Evolutionary conservation across 192 early-diverging fungal species (phyloP), one percentile per base, ranked within the genome.

Genomic region (Ambispora gerdemannii): DNA sequence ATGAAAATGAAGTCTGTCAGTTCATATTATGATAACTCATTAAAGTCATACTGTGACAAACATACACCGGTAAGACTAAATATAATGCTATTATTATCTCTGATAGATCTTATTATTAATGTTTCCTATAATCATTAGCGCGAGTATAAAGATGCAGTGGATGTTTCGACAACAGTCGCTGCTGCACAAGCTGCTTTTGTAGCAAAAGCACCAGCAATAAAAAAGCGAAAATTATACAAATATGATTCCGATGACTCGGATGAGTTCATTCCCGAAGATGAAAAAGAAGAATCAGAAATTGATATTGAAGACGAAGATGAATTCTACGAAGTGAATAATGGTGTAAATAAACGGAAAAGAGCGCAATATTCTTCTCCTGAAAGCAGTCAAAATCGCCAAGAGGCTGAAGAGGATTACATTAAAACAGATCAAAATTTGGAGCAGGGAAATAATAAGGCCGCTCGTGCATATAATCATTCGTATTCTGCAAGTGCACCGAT

Each of bases 31-130:
- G 90, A 95, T 69, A 20, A 82, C 90, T 32, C 81, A 86, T 17
- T 70, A 56, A 67, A 67, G 28, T 88, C 89, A 4, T 96, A 84
- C 63, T 99, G 97, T 74, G 95, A 98, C 73, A 87, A 88, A 66
- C 97, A 99, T 71, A 86, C 90, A 22, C 97, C 96, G 15, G 81
- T 89, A 72, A 70, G 77, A 36, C 66, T 74, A 72, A 32, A 20
- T 31, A 59, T 17, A 24, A 32, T 60, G 2, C 17, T n/a, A 2
- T 60, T 30, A n/a, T 60, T 38, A 34, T 35, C 34, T 35, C 2
- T 17, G 4, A 34, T 36, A 33, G 2, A 22, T 10, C 19, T 22
- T 63, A 7, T 1, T 33, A 15, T 38, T 50, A 28, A 8, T 19
- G 47, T 38, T 20, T 32, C 3, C 28, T 33, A 47, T 17, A 49